Evolutionary conservation across 805 yeast species (phyloP).

Genomic region (Hagleromyces aurorensis): DNA sequence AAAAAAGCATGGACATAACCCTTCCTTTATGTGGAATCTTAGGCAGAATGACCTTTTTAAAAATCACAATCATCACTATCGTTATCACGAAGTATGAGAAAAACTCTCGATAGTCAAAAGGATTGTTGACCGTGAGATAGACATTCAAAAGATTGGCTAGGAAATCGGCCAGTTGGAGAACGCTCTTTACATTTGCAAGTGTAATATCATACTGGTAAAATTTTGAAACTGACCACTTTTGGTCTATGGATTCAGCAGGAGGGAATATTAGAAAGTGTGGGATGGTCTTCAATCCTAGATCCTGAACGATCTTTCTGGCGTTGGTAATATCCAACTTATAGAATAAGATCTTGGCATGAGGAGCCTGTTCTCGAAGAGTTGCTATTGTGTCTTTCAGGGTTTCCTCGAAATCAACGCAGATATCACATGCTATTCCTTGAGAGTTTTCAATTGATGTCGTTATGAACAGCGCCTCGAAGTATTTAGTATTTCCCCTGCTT

Average conservation of each 20-base stretch:
- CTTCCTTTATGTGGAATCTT: constrained; percentile 22
- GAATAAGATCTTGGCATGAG: constrained; percentile 37
- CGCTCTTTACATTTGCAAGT: constrained; percentile 29
- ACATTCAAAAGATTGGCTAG: constrained; percentile 40
- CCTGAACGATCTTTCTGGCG: constrained; percentile 36
- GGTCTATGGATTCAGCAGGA: constrained; percentile 31
- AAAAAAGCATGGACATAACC: constrained; percentile 29
- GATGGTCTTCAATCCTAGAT: constrained; percentile 39
- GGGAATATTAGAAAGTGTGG: constrained; percentile 69
- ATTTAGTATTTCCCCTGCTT: constrained; percentile 43
- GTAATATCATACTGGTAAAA: constrained; percentile 33
- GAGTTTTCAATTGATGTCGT: constrained; percentile 41
- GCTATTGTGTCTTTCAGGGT: constrained; percentile 36
- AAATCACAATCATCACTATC: constrained; percentile 36
- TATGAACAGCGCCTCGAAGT: constrained; percentile 43
- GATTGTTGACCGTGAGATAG: constrained; percentile 37
- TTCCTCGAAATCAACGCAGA: constrained; percentile 40
- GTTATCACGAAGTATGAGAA: constrained; percentile 39
- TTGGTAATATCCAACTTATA: constrained; percentile 42
- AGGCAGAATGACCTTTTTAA: constrained; percentile 42
- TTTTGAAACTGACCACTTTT: constrained; percentile 25
- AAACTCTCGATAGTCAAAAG: constrained; percentile 38
- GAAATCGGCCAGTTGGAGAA: constrained; percentile 46
- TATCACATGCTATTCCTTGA: constrained; percentile 34
- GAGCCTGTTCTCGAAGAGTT: constrained; percentile 39